Percentiles rank a stretch among this genome's conserved stretches.
These are phyloP conservation scores for Phalaenopsis aphrodite DNA, from an alignment of 106 monocot genomes.

Conservation along the genomic window DNA sequence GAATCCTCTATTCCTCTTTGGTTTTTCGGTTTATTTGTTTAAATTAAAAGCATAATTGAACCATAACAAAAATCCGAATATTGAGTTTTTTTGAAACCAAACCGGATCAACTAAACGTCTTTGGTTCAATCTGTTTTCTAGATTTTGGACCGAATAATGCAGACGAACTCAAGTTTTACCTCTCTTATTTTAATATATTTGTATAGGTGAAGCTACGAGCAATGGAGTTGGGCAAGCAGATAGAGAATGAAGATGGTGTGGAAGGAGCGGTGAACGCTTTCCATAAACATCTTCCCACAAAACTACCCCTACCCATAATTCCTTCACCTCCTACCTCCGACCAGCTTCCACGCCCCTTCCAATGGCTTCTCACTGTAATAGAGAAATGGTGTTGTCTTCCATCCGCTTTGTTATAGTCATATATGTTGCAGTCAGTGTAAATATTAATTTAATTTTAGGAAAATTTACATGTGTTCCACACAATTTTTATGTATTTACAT, in stretches of 20 bases:
- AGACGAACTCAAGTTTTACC: too few relatives aligned
- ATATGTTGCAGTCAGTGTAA: neutral
- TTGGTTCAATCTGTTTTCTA: too few relatives aligned
- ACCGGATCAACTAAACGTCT: too few relatives aligned
- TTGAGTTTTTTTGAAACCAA: too few relatives aligned
- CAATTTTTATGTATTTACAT: too few relatives aligned
- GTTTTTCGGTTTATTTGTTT: too few relatives aligned
- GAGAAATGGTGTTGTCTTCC: constrained; percentile 59
- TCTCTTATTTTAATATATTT: neutral
- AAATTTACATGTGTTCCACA: too few relatives aligned
- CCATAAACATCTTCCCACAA: constrained; percentile 31
- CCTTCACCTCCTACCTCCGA: constrained; percentile 9
- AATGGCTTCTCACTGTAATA: constrained; percentile 32
- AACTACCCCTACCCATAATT: constrained; percentile 12
- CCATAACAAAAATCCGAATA: too few relatives aligned
- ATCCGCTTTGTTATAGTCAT: constrained; percentile 11
- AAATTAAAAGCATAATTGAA: too few relatives aligned
- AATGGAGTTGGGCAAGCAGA: constrained; percentile 42
- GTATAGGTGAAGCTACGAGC: constrained; percentile 46
- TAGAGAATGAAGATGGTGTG: constrained; percentile 57
- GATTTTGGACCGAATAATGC: too few relatives aligned
- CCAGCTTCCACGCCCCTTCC: constrained; percentile 14
- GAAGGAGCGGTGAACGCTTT: constrained; percentile 49
- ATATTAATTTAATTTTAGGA: neutral
- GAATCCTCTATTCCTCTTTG: too few relatives aligned